Conservation (phyloP, 2,329 filamentous ascomycete species). For the Hortaea werneckii region DNA sequence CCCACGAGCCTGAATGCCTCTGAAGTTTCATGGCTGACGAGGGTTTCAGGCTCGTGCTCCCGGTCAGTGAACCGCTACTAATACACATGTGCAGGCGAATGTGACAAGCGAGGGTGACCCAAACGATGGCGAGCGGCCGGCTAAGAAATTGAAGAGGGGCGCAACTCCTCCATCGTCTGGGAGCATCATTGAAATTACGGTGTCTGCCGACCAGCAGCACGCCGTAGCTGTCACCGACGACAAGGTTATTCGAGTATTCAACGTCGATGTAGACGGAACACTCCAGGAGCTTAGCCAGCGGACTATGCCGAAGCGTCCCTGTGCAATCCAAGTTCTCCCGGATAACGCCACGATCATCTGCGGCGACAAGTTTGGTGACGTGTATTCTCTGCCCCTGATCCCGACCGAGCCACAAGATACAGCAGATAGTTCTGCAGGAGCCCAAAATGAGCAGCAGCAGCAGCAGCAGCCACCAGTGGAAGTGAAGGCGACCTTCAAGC, state of each 20-base stretch:
- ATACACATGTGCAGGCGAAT: background rate
- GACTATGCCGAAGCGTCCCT: constrained; percentile 84
- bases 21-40: background rate
- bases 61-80: background rate
- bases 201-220: constrained; percentile 55
- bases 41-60: background rate
- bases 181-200: constrained; percentile 58
- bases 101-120: background rate
- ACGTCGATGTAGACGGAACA: constrained; percentile 50
- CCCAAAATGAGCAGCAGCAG: constrained; percentile 3
- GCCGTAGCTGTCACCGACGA: constrained; percentile 78
- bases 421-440: constrained; percentile 22
- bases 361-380: constrained; percentile 94
- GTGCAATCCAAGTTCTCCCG: constrained; percentile 58
- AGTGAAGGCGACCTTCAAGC: constrained; percentile 31
- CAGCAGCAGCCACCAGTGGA: background rate
- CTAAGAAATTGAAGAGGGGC: constrained; percentile 23
- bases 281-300: constrained; percentile 62
- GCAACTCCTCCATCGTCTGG: constrained; percentile 31
- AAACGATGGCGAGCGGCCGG: constrained; percentile 13
- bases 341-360: constrained; percentile 65
- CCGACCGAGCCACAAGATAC: constrained; percentile 20
- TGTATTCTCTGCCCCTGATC: constrained; percentile 75
- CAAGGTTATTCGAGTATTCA: constrained; percentile 79
- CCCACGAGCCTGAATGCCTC: background rate